Base-by-base conservation (phyloP, 1,139 yeast genomes). In the Zygotorulaspora mrakii region DNA sequence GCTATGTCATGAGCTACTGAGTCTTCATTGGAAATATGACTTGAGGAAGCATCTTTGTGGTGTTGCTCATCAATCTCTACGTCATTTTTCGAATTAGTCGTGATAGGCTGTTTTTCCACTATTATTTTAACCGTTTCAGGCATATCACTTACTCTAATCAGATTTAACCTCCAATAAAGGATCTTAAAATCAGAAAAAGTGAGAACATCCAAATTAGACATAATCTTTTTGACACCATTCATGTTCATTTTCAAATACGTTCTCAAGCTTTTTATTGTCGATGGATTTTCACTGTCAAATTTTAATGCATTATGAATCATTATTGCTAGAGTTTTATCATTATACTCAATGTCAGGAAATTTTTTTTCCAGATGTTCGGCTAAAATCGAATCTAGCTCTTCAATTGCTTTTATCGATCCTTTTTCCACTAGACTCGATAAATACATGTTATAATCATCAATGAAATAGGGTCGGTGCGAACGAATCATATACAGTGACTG, bases 141-240 rank as follows among this genome's bases (percentile, higher is more conserved):
- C 10, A 55, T 17, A 45, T 52, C 58, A 17, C 37, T 37, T 22
- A 41, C 28, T 32, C 35, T 37, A 12, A 50, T 50, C 35, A 49
- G 27, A 16, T 44, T 42, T 24, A 47, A 37, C 16, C 48, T 53
- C 29, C 35, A 32, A 38, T 30, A 31, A 14, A 52, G 43, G 12
- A 24, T 40, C 32, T 72, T 70, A 42, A 82, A 70, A 40, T 79
- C 78, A n/a, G 76, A 75, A 2, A 80, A 67, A 0, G 89, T 85
- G 23, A 89, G 67, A 5, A 85, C 68, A 54, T 86, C 95, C 18
- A 81, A 72, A 54, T 82, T 78, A 23, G 71, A 61, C 38, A 87
- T 67, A n/a, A 84, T 64, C 17, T 70, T 73, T 29, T 55, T 53
- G 2, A 43, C 22, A 10, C 59, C 51, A 12, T 47, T 48, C 3